Percentiles rank a stretch among this genome's conserved stretches.
These are phyloP conservation scores for Gnomoniopsis sp. DNA, from an alignment of 2,329 filamentous ascomycete species.

Conservation along the genomic window DNA sequence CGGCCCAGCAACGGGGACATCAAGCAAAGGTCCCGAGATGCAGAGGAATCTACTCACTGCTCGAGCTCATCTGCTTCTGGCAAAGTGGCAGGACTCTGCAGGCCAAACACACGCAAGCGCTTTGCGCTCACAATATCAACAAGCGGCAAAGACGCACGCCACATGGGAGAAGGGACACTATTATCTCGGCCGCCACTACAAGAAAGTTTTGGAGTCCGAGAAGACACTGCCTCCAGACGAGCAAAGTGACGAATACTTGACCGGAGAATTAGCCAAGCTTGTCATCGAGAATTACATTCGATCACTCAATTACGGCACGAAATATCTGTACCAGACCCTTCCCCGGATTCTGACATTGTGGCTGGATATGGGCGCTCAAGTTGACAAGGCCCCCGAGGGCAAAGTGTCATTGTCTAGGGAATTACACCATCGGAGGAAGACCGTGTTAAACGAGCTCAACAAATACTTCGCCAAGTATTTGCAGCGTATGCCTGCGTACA, in stretches of 20 bases:
- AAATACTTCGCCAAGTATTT: constrained; percentile 77
- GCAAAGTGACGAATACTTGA: constrained; percentile 72
- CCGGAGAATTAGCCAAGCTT: constrained; percentile 79
- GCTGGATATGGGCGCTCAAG: constrained; percentile 81
- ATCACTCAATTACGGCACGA: constrained; percentile 83
- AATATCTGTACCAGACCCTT: constrained; percentile 93
- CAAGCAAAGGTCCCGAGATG: constrained; percentile 37
- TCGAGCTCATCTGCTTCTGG: constrained; percentile 80
- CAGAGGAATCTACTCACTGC: constrained; percentile 63
- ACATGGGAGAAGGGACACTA: constrained; percentile 98
- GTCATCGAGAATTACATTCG: constrained; percentile 93
- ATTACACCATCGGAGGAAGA: constrained; percentile 54
- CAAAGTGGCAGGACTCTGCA: constrained; percentile 95
- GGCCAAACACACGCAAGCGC: constrained; percentile 85
- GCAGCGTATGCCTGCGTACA: constrained; percentile 65
- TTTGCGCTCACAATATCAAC: constrained; percentile 77
- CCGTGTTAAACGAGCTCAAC: constrained; percentile 68
- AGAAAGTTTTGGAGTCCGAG: constrained; percentile 89
- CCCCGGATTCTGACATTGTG: constrained; percentile 90
- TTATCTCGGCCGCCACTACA: constrained; percentile 94
- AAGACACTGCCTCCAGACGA: constrained; percentile 72
- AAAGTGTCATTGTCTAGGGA: constrained; percentile 52
- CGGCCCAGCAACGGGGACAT: constrained; percentile 32
- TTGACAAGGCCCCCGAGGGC: constrained; percentile 58
- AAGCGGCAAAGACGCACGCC: constrained; percentile 65